A percentile compares a stretch with the other conserved stretches of the same genome.
Conservation (phyloP, 2,329 filamentous ascomycete genomes). For the Aspergillus pseudoviridinutans region DNA sequence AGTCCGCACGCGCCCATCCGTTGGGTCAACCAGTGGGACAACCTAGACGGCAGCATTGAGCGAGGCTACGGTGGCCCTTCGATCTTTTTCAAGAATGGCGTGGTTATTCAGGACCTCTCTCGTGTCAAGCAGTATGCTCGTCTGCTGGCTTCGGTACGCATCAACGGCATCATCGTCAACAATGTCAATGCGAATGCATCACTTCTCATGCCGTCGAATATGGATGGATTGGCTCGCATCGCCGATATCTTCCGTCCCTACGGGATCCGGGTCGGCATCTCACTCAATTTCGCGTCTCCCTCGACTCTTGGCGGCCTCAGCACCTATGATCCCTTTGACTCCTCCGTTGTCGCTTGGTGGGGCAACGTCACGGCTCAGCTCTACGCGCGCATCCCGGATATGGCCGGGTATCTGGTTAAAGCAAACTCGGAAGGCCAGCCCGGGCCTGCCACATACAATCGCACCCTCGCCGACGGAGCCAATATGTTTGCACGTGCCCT, state of each 20-base stretch:
- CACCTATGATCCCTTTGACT: slow-evolving; percentile 64
- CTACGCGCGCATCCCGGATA: slow-evolving; percentile 60
- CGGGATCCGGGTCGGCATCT: slow-evolving; percentile 62
- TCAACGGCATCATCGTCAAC: slow-evolving; percentile 66
- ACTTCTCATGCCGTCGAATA: slow-evolving; percentile 53
- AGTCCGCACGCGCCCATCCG: slow-evolving; percentile 60
- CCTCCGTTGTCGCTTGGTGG: slow-evolving; percentile 61
- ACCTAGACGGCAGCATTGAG: slow-evolving; percentile 64
- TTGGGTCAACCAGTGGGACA: slow-evolving; percentile 73
- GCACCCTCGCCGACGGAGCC: slow-evolving; percentile 64
- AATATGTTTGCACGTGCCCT: slow-evolving; percentile 63
- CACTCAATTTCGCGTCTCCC: slow-evolving; percentile 66
- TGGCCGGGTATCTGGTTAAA: slow-evolving; percentile 67
- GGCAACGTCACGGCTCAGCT: slow-evolving; percentile 54
- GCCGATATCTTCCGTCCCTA: slow-evolving; percentile 65
- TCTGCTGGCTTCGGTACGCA: slow-evolving; percentile 60
- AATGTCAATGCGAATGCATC: slow-evolving; percentile 67
- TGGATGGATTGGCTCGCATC: slow-evolving; percentile 59
- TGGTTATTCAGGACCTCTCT: slow-evolving; percentile 55
- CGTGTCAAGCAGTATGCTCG: slow-evolving; percentile 61
- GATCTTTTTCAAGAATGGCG: slow-evolving; percentile 62
- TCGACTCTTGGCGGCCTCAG: slow-evolving; percentile 51
- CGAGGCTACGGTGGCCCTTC: slow-evolving; percentile 65
- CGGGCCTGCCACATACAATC: slow-evolving; percentile 65
- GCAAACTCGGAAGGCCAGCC: slow-evolving; percentile 70